phyloP scores from a whole-genome alignment of 2,329 filamentous ascomycete genomes.

The Neofusicoccum kwambonambiense region DNA sequence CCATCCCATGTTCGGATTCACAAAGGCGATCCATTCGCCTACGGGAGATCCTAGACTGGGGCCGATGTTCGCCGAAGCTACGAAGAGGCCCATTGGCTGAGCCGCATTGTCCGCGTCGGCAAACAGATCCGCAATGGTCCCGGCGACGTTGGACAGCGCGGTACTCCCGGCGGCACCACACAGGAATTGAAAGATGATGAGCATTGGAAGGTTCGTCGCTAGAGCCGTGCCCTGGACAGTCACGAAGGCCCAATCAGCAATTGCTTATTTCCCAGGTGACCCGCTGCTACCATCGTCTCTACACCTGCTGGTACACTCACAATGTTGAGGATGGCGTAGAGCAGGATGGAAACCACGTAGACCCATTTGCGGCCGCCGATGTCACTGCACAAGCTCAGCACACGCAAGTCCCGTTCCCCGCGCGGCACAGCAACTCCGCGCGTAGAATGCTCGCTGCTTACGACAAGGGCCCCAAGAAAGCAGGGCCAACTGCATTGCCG shows the following conservation, averaged over 20 bases:
- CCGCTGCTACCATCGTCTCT: not conserved
- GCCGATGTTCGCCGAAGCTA: conserved; percentile 17
- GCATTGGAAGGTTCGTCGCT: conserved; percentile 17
- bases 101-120: conserved; percentile 19
- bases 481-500: conserved; percentile 16
- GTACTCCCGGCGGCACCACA: conserved; percentile 18
- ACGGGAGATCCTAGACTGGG: conserved; percentile 17
- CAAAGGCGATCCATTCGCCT: conserved; percentile 17
- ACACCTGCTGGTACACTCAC: not conserved
- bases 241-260: not conserved
- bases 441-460: conserved; percentile 9
- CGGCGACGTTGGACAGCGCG: conserved; percentile 18
- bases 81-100: conserved; percentile 19
- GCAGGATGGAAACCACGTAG: conserved; percentile 15
- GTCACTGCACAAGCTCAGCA: conserved; percentile 17
- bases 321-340: conserved; percentile 17
- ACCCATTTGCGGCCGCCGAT: conserved; percentile 20
- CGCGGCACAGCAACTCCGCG: not conserved
- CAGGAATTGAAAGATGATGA: conserved; percentile 19
- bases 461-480: conserved; percentile 18
- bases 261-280: not conserved
- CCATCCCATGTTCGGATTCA: conserved; percentile 16
- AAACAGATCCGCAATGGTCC: conserved; percentile 18
- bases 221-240: conserved; percentile 3
- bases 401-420: not conserved